Base-by-base conservation (phyloP, 2,329 filamentous ascomycete species). In the Tolypocladium album region DNA sequence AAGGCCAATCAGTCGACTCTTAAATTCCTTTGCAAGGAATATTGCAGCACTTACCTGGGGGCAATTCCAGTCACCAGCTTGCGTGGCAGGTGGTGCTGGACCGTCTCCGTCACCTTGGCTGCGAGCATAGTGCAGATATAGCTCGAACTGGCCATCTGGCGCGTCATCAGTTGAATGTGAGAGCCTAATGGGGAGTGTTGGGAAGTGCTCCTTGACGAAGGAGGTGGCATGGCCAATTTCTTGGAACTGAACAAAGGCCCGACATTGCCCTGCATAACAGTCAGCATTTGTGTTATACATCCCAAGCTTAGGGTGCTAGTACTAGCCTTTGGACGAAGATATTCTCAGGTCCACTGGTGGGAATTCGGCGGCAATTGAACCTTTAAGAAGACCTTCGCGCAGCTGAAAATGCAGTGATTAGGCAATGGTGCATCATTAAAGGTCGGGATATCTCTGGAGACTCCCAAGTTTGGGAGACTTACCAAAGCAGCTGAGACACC, bases 401-500 rank as follows among this genome's bases (percentile, higher is more conserved):
- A 76, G 70, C 74, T 76, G 60, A 2, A 60, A 55, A 61, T 56
- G 59, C 27, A 58, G 50, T 59, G 8, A 12, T 52, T 9, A 52
- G 47, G 47, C 47, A 27, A 8, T 17, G 27, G 47, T 52, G 17
- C 24, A 52, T 34, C 17, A 9, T 52, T 7, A 34, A n/a, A 7
- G 17, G 27, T 31, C 5, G 27, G 5, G 4, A 11, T 3, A 5
- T 17, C 15, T 34, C 27, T 12, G 4, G 8, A 60, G 36, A 62
- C 58, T 31, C 31, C 20, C 24, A 4, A 5, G 11, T n/a, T 36
- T 4, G 12, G 13, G 22, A 40, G 12, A 53, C 61, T 24, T n/a
- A 83, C 81, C 72, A 82, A 79, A 68, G 75, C 74, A 69, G 79
- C 73, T 61, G 78, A 77, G 61, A 82, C 72, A 59, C 76, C 76